Percentiles rank a stretch among this genome's conserved stretches.
Evolutionary conservation across 306 rosid genomes (phyloP).

Genomic region (Echinosophora koreensis): DNA sequence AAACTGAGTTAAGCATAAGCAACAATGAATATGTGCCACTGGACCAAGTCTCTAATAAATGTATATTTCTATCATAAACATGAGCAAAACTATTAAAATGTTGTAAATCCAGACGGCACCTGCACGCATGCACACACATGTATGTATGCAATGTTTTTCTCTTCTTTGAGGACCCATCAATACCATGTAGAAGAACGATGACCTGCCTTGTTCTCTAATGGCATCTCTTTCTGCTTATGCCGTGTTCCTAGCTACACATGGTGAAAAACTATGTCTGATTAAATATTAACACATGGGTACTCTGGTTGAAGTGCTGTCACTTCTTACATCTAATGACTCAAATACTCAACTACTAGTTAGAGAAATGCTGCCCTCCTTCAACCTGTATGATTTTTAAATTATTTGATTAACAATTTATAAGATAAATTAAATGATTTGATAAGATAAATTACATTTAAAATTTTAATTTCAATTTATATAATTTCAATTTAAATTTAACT

Average conservation of each 20-base stretch:
- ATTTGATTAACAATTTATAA: too few species aligned
- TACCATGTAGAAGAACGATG: not conserved
- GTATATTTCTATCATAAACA: not conserved
- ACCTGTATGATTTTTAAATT: too few species aligned
- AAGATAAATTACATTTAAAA: too few species aligned
- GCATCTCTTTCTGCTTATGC: not conserved
- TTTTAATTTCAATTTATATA: too few species aligned
- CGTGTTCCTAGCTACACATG: not conserved
- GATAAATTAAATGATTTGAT: too few species aligned
- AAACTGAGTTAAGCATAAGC: not conserved
- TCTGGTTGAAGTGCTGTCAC: not conserved
- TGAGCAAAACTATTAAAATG: not conserved
- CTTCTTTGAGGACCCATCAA: too few species aligned
- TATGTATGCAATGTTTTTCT: not conserved
- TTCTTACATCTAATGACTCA: conserved; percentile 18
- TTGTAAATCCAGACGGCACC: not conserved
- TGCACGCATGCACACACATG: too few species aligned
- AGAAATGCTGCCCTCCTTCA: not conserved
- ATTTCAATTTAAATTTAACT: too few species aligned
- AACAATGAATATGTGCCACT: not conserved
- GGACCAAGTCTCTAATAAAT: not conserved
- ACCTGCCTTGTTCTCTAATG: not conserved
- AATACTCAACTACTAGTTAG: conserved; percentile 26
- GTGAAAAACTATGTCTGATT: not conserved
- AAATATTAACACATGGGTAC: conserved; percentile 19